These are phyloP conservation scores for Fonsecaea monophora DNA, from an alignment of 2,329 filamentous ascomycete species.

Conservation along the genomic window DNA sequence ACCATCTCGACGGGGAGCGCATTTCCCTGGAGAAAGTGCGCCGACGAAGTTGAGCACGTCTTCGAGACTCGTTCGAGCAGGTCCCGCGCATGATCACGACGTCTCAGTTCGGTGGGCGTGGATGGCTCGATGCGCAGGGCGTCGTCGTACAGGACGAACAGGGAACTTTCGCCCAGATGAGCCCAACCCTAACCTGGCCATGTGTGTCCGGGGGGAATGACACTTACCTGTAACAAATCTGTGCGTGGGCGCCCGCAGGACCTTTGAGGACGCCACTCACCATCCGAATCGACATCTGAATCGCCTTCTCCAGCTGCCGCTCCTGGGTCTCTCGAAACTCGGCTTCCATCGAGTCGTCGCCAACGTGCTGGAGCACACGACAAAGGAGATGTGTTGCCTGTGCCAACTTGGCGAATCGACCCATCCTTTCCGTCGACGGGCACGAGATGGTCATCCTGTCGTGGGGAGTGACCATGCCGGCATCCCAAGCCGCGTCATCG, in stretches of 20 bases:
- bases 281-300: conserved; percentile 13
- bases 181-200: neutral
- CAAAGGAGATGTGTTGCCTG: conserved; percentile 20
- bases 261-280: conserved; percentile 8
- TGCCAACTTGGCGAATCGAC: conserved; percentile 10
- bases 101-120: neutral
- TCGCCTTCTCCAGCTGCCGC: conserved; percentile 4
- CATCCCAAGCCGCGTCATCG: conserved; percentile 10
- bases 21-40: conserved; percentile 1
- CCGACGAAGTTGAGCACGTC: neutral
- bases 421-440: conserved; percentile 10
- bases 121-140: neutral
- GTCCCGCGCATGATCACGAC: conserved; percentile 10
- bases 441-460: conserved; percentile 9
- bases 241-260: conserved; percentile 2
- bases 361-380: conserved; percentile 8
- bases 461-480: conserved; percentile 1
- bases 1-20: conserved; percentile 12
- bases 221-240: conserved; percentile 13
- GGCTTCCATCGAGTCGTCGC: conserved; percentile 1
- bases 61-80: conserved; percentile 12
- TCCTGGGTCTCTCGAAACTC: conserved; percentile 14
- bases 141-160: conserved; percentile 16
- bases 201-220: no score
- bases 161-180: neutral